These are phyloP conservation scores for Stephanodiscus triporus DNA, from an alignment of 108 stramenopile species.

Conservation along the genomic window DNA sequence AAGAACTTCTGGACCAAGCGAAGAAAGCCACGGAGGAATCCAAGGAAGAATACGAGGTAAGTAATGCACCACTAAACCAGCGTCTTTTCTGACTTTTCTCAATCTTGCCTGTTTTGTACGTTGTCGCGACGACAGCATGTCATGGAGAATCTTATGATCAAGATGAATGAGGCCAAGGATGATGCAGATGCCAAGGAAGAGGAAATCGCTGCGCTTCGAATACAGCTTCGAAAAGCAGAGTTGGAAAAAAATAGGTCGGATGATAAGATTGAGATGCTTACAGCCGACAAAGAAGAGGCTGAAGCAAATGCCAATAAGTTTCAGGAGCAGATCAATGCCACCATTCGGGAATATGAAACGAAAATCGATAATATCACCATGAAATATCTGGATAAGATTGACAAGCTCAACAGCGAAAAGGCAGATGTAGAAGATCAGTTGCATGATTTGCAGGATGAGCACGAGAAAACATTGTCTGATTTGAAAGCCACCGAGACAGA, in stretches of 20 bases:
- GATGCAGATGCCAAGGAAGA: constrained; percentile 13
- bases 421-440: constrained; percentile 40
- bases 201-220: constrained; percentile 14
- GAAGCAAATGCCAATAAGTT: constrained; percentile 31
- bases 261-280: constrained; percentile 39
- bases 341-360: constrained; percentile 37
- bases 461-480: constrained; percentile 15
- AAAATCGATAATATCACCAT: constrained; percentile 50
- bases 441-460: constrained; percentile 37
- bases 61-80: neutral
- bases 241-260: constrained; percentile 39
- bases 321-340: constrained; percentile 39
- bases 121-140: constrained; percentile 11
- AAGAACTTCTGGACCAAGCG: constrained; percentile 16
- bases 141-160: constrained; percentile 46
- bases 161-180: constrained; percentile 44
- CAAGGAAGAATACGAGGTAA: constrained; percentile 45
- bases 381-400: constrained; percentile 49
- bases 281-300: constrained; percentile 42
- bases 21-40: constrained; percentile 33
- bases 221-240: constrained; percentile 25
- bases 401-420: constrained; percentile 41
- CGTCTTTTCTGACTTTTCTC: neutral
- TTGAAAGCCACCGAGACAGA: constrained; percentile 34
- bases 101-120: neutral